These are phyloP conservation scores for Gaultheria prostrata DNA, from an alignment of 148 eudicot species.

Conservation along the genomic window DNA sequence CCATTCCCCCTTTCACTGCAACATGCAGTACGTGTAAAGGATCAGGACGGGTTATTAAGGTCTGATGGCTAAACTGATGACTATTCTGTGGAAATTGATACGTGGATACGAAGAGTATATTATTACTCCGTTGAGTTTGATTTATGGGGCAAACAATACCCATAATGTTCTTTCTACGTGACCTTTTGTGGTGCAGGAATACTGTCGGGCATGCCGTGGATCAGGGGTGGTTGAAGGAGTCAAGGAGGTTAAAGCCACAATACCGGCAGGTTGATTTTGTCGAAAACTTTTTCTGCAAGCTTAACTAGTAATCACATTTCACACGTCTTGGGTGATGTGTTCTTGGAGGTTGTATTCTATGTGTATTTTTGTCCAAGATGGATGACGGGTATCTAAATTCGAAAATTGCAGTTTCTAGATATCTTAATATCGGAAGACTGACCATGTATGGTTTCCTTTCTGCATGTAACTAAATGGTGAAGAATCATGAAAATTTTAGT, in stretches of 20 bases:
- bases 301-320: not conserved
- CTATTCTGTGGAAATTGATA: slow-evolving; percentile 6
- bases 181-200: slow-evolving; percentile 42
- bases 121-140: slow-evolving; percentile 10
- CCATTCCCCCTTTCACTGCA: slow-evolving; percentile 76
- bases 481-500: not conserved
- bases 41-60: slow-evolving; percentile 62
- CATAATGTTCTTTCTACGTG: not conserved
- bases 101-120: slow-evolving; percentile 2
- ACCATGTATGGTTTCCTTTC: not conserved
- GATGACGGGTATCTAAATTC: not conserved
- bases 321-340: not conserved
- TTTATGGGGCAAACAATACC: slow-evolving; percentile 3
- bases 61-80: slow-evolving; percentile 24
- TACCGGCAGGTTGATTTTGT: slow-evolving; percentile 71
- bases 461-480: not conserved
- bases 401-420: not conserved
- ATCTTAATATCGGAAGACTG: not conserved
- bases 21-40: slow-evolving; percentile 83
- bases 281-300: not conserved
- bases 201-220: slow-evolving; percentile 68
- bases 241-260: slow-evolving; percentile 61
- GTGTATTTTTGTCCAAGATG: not conserved
- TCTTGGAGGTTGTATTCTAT: not conserved
- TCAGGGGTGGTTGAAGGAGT: slow-evolving; percentile 70